Base-by-base conservation (phyloP, 129 eudicot genomes). In the Tanacetum coccineum region DNA sequence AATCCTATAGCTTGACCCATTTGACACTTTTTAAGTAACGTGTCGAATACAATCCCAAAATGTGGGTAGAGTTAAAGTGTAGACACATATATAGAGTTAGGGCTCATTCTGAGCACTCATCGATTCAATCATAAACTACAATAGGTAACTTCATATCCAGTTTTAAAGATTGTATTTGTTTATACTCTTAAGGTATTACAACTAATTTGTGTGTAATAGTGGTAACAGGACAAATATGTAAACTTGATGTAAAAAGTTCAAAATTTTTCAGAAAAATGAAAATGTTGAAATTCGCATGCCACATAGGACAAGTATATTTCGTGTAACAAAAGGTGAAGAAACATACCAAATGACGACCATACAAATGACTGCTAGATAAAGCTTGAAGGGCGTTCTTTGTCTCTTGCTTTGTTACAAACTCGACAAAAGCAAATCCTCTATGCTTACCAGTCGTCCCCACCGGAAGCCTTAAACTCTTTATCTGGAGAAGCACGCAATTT, bases 261-360 rank as follows among this genome's bases (percentile, higher is more conserved):
- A 30, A 30, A 4, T 30, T 30, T 4, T 30, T 8, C 8, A 32
- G 39, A 32, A 32, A 30, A 32, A 32, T 32, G 39, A 8, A 52
- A 7, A 21, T 44, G 14, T 44, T 15, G 17, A 1, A 63, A 10
- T 18, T 40, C 11, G 0, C 53, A 62, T 40, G n/a, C 67, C 39
- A 17, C 67, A 40, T 9, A 42, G 22, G 17, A 6, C 28, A 10
- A 20, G 15, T 60, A 36, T 14, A 14, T 18, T 60, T 60, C 5
- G 17, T 48, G 8, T 13, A 10, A 19, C 0, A 17, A 14, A 1
- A 9, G 32, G 7, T 15, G 4, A 19, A 67, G 61, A 46, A 26
- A 40, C 86, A 39, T 86, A 93, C 99, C 99, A 94, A 70, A 86
- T 89, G 99, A 26, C 99, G 99, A 25, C 97, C 99, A 28, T 89